Base-by-base conservation (phyloP, 768 basidiomycete species). In the Russula emetica region DNA sequence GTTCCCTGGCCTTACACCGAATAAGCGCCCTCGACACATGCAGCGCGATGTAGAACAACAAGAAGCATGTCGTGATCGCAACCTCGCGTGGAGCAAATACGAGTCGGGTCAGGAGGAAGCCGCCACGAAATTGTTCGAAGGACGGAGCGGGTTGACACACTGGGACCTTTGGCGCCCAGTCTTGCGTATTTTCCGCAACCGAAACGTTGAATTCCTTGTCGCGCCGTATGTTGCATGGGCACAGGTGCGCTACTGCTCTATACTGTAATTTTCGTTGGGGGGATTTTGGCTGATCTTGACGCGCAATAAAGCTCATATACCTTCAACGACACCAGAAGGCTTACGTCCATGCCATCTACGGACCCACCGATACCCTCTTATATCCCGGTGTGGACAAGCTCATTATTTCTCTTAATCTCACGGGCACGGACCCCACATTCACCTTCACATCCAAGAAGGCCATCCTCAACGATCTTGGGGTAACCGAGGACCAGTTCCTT, bases 81-180 rank as follows among this genome's bases (percentile, higher is more conserved):
- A 85, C 65, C 86, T 91, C 66, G 97, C 94, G 20, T 99, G 97
- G 97, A 76, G 85, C 57, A 88, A 91, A 73, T 99, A 98, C 71
- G 97, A 99, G 77, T 81, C 83, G 16, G 94, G 93, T 26, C 85
- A 91, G 76, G 93, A 95, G 73, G 94, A 95, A 0, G 86, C 86
- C 2, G 93, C 96, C 30, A 88, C 90, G 54, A 85, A 84, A 72
- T 76, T 94, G 49, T 94, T 98, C 63, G 92, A 93, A 66, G 83
- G 85, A 1, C 78, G 91, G 50, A 85, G 81, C 68, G 80, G 83
- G 54, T 79, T 91, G 53, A 72, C 75, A 24, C 91, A 92, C 70
- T 92, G 88, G 86, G 96, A 98, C 75, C 80, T 98, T n/a, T 91
- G 96, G 87, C 85, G 94, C 72, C 84, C 92, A 79, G 87, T 98